Conservation (phyloP, 495 filamentous ascomycete species). For the Neurospora sp. region DNA sequence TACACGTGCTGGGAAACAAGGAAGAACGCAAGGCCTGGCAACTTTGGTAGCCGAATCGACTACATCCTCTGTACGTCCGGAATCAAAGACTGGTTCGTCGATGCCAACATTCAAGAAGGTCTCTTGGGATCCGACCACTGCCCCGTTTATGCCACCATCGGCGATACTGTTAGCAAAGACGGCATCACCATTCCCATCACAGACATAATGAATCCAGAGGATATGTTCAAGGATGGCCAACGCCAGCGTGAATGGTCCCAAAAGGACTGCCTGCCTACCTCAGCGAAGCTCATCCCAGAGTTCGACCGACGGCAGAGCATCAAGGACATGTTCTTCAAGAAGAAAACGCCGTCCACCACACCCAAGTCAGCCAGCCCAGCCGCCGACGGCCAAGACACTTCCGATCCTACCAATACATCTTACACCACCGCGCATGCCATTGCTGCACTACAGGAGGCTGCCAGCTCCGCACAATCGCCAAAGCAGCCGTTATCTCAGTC, state of each 20-base stretch:
- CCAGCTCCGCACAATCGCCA: not conserved
- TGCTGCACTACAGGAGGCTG: not conserved
- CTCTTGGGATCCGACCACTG: constrained; percentile 95
- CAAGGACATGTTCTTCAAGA: constrained; percentile 83
- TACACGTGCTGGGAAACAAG: constrained; percentile 69
- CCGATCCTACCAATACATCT: not conserved
- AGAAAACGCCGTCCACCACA: constrained; percentile 10
- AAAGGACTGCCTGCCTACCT: constrained; percentile 59
- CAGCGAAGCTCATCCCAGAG: constrained; percentile 75
- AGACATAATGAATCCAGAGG: constrained; percentile 73
- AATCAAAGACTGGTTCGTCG: constrained; percentile 75
- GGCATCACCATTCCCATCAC: constrained; percentile 43
- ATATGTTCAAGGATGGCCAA: constrained; percentile 61
- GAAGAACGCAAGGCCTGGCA: constrained; percentile 67
- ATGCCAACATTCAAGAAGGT: constrained; percentile 92
- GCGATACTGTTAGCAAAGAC: constrained; percentile 37
- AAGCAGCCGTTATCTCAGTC: not conserved
- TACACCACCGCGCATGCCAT: not conserved
- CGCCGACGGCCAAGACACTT: not conserved
- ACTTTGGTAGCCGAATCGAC: constrained; percentile 85
- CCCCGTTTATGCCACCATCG: constrained; percentile 53
- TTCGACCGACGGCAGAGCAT: constrained; percentile 78
- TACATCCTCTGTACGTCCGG: constrained; percentile 76
- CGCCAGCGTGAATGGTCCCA: constrained; percentile 55
- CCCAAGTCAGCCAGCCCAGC: constrained; percentile 1